phyloP scores from a whole-genome alignment of 331 rosid species.

The Stylosanthes scabra region DNA sequence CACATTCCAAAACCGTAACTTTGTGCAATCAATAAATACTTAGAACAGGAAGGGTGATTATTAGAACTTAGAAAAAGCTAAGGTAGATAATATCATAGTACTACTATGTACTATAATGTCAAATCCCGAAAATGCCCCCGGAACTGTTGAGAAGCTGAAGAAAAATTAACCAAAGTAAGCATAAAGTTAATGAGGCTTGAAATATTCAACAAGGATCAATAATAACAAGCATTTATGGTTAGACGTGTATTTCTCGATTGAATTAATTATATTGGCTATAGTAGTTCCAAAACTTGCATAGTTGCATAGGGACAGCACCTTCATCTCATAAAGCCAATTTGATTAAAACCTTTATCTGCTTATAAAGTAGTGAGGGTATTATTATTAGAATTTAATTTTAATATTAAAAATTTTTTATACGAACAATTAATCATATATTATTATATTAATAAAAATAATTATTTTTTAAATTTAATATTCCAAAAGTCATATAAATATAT shows the following conservation, averaged over 20 bases:
- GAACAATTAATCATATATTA: no score
- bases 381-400: no score
- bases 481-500: no score
- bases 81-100: not conserved
- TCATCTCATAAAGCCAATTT: not conserved
- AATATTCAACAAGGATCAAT: not conserved
- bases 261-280: not conserved
- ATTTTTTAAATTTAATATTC: no score
- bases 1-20: slow-evolving; percentile 8
- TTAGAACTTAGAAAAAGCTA: not conserved
- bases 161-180: slow-evolving; percentile 16
- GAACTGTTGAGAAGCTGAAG: slow-evolving; percentile 9
- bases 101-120: not conserved
- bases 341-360: slow-evolving; percentile 5
- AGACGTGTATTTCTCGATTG: slow-evolving; percentile 11
- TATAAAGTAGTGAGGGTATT: not conserved
- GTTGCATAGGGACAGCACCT: not conserved
- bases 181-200: slow-evolving; percentile 27
- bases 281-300: not conserved
- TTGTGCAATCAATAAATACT: not conserved
- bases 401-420: no score
- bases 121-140: not conserved
- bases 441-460: no score
- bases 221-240: slow-evolving; percentile 21
- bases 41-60: not conserved